Base-by-base conservation (phyloP, 495 filamentous ascomycete genomes). In the Evernia prunastri region DNA sequence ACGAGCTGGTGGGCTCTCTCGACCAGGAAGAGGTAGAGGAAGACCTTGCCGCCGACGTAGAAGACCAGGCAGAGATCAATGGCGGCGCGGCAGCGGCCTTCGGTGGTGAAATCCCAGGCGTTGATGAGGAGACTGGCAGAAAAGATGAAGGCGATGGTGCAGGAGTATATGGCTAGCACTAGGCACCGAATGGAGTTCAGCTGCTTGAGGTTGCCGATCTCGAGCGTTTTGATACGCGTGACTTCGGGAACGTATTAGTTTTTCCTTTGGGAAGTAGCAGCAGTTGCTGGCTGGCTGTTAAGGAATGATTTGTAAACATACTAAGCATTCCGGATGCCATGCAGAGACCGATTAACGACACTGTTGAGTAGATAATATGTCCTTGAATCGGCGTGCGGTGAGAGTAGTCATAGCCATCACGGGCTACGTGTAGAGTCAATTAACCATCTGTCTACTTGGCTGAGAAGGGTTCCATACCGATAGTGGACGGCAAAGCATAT, bases 11-110 rank as follows among this genome's bases (percentile, higher is more conserved):
- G 71, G 13, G 70, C 66, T 31, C 74, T 70, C 51, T 78, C 75
- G 20, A 73, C 70, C 10, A 78, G 68, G 64, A 78, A 76, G 35
- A 77, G 53, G 35, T 77, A 74, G 58, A 75, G 68, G 13, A 68
- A 59, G 9, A 71, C 66, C 45, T 78, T 77, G 59, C 66, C 60
- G 15, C 65, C 64, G 31, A 74, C 56, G 58, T 77, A 77, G 58
- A 73, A 78, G 3, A 69, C 66, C 4, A 77, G 61, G 61, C 75
- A 77, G 31, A 74, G 59, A 45, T 69, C 56, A 29, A 77, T 74
- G 4, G 71, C 69, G 4, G 66, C 59, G 17, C 53, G 56, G 53
- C 75, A 77, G n/a, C 60, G 43, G 4, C 10, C 53, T 37, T 65
- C 42, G 6, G 49, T 56, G 0, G 42, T 49, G 11, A 63, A 63